phyloP scores from a whole-genome alignment of 305 asterid species.

The Rubia peregrina region DNA sequence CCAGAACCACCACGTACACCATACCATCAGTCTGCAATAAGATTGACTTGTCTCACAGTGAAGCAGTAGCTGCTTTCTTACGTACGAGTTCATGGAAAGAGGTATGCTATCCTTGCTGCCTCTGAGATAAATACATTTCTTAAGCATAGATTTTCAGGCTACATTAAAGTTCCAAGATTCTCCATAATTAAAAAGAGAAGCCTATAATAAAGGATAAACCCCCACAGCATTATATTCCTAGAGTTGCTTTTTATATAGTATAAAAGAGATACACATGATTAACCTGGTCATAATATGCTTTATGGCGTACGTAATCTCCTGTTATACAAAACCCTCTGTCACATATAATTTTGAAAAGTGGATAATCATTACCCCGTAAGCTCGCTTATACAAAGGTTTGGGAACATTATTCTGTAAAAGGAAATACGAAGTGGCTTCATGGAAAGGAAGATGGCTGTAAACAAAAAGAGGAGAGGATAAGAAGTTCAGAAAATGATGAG shows the following conservation, averaged over 20 bases:
- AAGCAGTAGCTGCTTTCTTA: slow-evolving; percentile 6
- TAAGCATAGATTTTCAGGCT: neutral
- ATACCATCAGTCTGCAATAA: neutral
- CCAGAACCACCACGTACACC: neutral
- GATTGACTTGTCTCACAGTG: slow-evolving; percentile 1
- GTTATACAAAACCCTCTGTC: neutral
- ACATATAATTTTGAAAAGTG: neutral
- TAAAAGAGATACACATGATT: neutral
- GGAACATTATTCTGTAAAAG: neutral
- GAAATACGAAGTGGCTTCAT: too few species aligned
- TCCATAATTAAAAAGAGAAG: slow-evolving; percentile 7
- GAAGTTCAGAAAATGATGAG: neutral
- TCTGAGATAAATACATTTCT: neutral
- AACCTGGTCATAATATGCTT: neutral
- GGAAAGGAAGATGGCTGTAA: too few species aligned
- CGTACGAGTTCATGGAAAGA: neutral
- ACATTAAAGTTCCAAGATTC: neutral
- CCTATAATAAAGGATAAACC: neutral
- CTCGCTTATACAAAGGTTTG: neutral
- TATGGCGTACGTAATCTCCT: neutral
- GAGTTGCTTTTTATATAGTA: neutral
- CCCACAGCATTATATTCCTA: neutral
- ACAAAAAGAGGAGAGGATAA: too few species aligned
- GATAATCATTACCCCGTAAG: neutral
- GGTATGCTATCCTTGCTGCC: neutral